A percentile compares a stretch with the other conserved stretches of the same genome.
Conservation (phyloP, 768 basidiomycete genomes). For the Coprinopsis sp. region DNA sequence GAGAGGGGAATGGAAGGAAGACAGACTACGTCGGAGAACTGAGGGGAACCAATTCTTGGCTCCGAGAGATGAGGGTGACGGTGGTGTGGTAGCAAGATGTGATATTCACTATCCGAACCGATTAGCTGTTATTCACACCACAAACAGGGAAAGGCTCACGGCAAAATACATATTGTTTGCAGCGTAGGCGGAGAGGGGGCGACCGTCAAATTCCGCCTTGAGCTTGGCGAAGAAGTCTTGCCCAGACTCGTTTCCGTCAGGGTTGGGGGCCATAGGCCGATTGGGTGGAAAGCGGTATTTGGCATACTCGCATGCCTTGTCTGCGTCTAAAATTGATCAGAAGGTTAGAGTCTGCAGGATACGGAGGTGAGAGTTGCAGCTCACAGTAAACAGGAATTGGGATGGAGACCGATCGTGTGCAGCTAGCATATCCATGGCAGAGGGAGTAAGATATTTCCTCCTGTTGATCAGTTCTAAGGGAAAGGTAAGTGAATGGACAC, state of each 20-base stretch:
- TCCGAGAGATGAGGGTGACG: too few species aligned
- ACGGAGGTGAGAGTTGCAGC: not conserved
- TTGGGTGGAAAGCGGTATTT: not conserved
- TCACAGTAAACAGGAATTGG: constrained; percentile 75
- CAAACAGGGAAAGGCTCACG: not conserved
- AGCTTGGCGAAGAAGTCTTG: not conserved
- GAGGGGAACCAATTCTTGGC: too few species aligned
- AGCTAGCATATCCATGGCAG: constrained; percentile 72
- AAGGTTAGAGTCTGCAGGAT: not conserved
- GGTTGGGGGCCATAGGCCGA: not conserved
- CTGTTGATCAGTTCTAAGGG: constrained; percentile 55
- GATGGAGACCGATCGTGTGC: constrained; percentile 76
- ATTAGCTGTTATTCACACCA: not conserved
- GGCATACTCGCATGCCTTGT: not conserved
- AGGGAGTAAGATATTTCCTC: constrained; percentile 65
- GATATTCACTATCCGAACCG: too few species aligned
- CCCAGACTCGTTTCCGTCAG: not conserved
- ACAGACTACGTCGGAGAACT: too few species aligned
- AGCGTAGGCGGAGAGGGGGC: not conserved
- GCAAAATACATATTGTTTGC: not conserved
- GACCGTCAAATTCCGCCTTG: not conserved
- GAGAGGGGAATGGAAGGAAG: too few species aligned
- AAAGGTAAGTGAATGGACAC: too few species aligned
- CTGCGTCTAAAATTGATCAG: not conserved
- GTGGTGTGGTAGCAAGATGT: too few species aligned